phyloP scores from a whole-genome alignment of 225 moss, liverwort and hornwort species.

The Polytrichum commune region DNA sequence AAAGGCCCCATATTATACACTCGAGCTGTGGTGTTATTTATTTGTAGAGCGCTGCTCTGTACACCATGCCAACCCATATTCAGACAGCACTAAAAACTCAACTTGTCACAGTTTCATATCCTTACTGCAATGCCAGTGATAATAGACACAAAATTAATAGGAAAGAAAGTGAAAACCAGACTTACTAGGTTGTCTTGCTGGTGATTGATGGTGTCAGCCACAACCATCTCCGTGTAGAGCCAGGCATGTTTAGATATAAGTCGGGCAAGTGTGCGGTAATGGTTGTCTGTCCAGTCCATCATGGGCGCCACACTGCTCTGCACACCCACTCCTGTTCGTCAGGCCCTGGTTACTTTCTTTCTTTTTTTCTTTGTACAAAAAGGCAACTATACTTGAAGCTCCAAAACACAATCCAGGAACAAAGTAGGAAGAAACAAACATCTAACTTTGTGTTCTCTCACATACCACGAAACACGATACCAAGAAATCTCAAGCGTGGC shows the following conservation, averaged over 20 bases:
- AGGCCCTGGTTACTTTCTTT: conserved; percentile 9
- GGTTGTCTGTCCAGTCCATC: conserved; percentile 99
- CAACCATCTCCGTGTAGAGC: conserved; percentile 99
- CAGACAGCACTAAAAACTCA: neutral
- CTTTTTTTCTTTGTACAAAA: neutral
- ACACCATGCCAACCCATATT: neutral
- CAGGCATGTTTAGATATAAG: conserved; percentile 86
- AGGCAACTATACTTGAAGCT: conserved; percentile 1
- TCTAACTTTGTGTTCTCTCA: neutral
- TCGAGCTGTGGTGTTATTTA: neutral
- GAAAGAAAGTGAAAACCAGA: neutral
- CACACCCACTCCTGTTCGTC: conserved; percentile 34
- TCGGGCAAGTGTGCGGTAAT: conserved; percentile 92
- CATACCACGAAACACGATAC: neutral
- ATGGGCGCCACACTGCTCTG: conserved; percentile 99
- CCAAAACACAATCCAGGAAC: conserved; percentile 2
- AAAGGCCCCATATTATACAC: conserved; percentile 8
- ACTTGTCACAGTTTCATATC: neutral
- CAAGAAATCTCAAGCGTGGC: neutral
- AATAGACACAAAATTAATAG: no score
- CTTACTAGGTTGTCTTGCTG: conserved; percentile 91
- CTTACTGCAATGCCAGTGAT: neutral
- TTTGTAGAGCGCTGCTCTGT: neutral
- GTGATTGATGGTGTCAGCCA: conserved; percentile 89
- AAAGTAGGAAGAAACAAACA: conserved; percentile 8